Percentiles rank a stretch among this genome's conserved stretches.
Conservation (phyloP, 1,284 basidiomycete species). For the Porodaedalea pini region DNA sequence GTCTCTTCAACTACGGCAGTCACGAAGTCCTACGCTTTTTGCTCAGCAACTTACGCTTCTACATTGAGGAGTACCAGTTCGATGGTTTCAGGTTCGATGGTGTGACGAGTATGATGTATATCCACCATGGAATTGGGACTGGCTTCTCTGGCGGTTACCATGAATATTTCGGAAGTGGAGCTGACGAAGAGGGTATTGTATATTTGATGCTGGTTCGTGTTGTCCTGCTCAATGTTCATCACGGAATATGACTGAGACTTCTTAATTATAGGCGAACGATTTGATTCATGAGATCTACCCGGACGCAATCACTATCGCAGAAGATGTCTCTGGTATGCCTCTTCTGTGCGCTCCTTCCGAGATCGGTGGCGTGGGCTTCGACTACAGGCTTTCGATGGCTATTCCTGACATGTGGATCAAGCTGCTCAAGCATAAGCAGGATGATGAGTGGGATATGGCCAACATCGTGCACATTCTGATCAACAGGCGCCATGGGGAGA, state of each 20-base stretch:
- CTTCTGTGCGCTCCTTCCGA: slow-evolving; percentile 79
- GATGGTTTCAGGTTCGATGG: slow-evolving; percentile 99
- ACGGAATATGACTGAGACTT: slow-evolving; percentile 10
- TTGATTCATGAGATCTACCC: slow-evolving; percentile 83
- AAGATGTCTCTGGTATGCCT: slow-evolving; percentile 98
- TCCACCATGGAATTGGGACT: slow-evolving; percentile 94
- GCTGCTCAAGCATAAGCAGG: slow-evolving; percentile 86
- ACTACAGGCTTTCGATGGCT: slow-evolving; percentile 97
- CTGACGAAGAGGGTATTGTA: slow-evolving; percentile 87
- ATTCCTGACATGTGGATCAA: slow-evolving; percentile 99
- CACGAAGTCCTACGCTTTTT: slow-evolving; percentile 95
- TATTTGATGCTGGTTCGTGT: slow-evolving; percentile 92
- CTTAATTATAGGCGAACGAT: slow-evolving; percentile 79
- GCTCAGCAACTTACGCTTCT: slow-evolving; percentile 92
- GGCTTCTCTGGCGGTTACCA: slow-evolving; percentile 98
- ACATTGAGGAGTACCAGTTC: slow-evolving; percentile 92
- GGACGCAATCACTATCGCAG: slow-evolving; percentile 84
- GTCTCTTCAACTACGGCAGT: slow-evolving; percentile 93
- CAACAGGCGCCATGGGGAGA: slow-evolving; percentile 87
- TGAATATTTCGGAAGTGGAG: slow-evolving; percentile 89
- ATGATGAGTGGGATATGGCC: slow-evolving; percentile 87
- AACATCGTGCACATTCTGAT: slow-evolving; percentile 88
- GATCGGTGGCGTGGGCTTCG: slow-evolving; percentile 92
- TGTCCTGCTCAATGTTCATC: background rate
- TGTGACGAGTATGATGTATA: slow-evolving; percentile 99